A percentile compares a stretch with the other conserved stretches of the same genome.
These are phyloP conservation scores for Emmonsiellopsis sp. DNA, from an alignment of 2,329 filamentous ascomycete species.

Conservation along the genomic window DNA sequence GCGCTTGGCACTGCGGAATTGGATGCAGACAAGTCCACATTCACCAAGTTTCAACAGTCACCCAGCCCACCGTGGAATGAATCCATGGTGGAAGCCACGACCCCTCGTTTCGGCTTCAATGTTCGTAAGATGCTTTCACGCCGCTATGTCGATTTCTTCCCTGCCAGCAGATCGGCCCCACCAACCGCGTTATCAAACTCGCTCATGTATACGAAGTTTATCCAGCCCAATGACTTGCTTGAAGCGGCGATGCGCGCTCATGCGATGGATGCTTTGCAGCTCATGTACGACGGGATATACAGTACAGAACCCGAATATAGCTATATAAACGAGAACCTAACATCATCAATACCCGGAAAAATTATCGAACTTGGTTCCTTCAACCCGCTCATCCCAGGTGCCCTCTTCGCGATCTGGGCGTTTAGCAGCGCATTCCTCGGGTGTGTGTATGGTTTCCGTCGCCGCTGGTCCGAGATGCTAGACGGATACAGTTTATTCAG, in stretches of 20 bases:
- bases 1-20: not conserved
- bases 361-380: slow-evolving; percentile 2
- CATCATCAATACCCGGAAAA: slow-evolving; percentile 1
- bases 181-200: not conserved
- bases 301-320: not conserved
- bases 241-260: slow-evolving; percentile 7
- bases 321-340: slow-evolving; percentile 1
- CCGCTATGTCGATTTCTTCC: not conserved
- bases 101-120: not conserved
- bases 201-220: not conserved
- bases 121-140: not conserved
- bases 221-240: not conserved
- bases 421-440: slow-evolving; percentile 1
- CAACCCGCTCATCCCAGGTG: not conserved
- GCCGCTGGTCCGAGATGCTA: slow-evolving; percentile 9
- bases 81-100: not conserved
- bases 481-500: slow-evolving; percentile 9
- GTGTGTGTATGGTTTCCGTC: slow-evolving; percentile 5
- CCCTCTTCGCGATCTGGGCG: slow-evolving; percentile 7
- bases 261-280: slow-evolving; percentile 4
- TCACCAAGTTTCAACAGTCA: not conserved
- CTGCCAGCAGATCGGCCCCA: not conserved
- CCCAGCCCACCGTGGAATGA: not conserved
- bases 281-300: slow-evolving; percentile 5
- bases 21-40: not conserved